A percentile compares a stretch with the other conserved stretches of the same genome.
These are phyloP conservation scores for Komagataella pseudopastoris DNA, from an alignment of 805 yeast species.

Conservation along the genomic window DNA sequence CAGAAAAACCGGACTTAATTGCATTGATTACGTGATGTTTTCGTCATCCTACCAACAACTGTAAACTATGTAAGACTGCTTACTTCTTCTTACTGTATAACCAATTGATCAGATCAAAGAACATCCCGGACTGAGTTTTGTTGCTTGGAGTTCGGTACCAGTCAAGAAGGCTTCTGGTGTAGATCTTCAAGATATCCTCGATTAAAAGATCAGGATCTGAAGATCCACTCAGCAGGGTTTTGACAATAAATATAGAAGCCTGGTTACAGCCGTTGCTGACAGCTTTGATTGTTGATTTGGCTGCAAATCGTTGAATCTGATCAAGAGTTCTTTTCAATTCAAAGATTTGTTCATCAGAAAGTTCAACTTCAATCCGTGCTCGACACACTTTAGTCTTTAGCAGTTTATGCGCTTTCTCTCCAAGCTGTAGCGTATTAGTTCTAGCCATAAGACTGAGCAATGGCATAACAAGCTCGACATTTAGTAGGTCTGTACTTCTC, in stretches of 20 bases:
- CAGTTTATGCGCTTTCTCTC: conserved; percentile 63
- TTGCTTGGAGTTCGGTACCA: conserved; percentile 44
- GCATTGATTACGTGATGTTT: too few species aligned
- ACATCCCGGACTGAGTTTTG: conserved; percentile 40
- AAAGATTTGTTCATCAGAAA: conserved; percentile 8
- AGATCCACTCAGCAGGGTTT: conserved; percentile 29
- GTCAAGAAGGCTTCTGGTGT: conserved; percentile 35
- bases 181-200: conserved; percentile 25
- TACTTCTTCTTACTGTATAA: conserved; percentile 16
- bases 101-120: conserved; percentile 77
- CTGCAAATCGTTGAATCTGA: conserved; percentile 28
- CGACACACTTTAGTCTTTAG: conserved; percentile 49
- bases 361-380: conserved; percentile 12
- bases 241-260: conserved; percentile 51
- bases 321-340: conserved; percentile 12
- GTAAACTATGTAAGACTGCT: background rate
- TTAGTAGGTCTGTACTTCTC: conserved; percentile 26
- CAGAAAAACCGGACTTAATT: too few species aligned
- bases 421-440: conserved; percentile 59
- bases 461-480: conserved; percentile 35
- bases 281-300: conserved; percentile 30
- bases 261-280: conserved; percentile 48
- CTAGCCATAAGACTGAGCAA: conserved; percentile 44
- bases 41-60: background rate
- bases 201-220: conserved; percentile 10